Evolutionary conservation across 106 monocot genomes (phyloP).

Genomic region (Cymbidium sinense): DNA sequence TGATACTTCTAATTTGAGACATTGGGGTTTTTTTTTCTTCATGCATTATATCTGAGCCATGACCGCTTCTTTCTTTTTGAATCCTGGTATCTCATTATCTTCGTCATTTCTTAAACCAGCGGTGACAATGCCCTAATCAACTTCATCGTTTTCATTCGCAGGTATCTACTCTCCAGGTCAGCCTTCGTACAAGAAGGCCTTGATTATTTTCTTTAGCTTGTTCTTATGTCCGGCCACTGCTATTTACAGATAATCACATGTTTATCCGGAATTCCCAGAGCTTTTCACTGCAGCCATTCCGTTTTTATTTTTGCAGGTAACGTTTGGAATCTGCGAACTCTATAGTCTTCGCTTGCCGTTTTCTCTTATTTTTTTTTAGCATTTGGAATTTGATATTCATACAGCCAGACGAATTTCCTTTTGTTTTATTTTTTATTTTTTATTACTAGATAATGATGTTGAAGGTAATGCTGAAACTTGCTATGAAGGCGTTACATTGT

Average conservation of each 20-base stretch:
- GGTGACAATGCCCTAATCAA: not conserved
- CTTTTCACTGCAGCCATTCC: not conserved
- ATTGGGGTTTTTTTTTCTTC: not conserved
- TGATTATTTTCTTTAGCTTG: too few species aligned
- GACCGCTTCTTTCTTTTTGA: too few species aligned
- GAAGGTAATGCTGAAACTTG: not conserved
- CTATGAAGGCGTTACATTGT: not conserved
- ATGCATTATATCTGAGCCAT: too few species aligned
- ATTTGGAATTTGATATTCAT: not conserved
- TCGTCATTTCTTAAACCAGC: not conserved
- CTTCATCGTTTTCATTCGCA: not conserved
- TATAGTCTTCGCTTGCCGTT: not conserved
- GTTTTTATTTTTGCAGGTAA: not conserved
- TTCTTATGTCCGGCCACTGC: too few species aligned
- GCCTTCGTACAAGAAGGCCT: too few species aligned
- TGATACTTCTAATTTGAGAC: not conserved
- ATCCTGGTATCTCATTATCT: not conserved
- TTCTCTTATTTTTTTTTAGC: not conserved
- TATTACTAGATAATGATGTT: too few species aligned
- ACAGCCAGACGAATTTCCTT: not conserved
- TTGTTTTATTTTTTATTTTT: too few species aligned
- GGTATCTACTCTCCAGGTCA: too few species aligned
- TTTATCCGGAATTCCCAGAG: not conserved
- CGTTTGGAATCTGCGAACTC: not conserved
- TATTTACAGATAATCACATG: not conserved